Conservation (phyloP, 441 rosid genomes). For the Flueggea neowawraea region DNA sequence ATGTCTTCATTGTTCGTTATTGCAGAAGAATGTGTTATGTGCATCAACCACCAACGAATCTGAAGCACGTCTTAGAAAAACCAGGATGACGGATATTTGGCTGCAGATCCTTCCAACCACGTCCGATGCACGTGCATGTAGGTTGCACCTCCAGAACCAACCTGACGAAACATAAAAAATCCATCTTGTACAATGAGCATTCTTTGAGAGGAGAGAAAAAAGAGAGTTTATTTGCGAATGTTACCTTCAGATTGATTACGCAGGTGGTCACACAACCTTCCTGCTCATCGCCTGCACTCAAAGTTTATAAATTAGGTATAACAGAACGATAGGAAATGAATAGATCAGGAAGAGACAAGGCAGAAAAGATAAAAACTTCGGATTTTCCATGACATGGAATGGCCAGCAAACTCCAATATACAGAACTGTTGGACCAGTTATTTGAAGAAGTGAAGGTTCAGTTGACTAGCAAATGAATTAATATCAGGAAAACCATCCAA, state of each 20-base stretch:
- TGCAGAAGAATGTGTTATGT: not conserved
- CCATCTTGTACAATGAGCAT: not conserved
- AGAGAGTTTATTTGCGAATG: slow-evolving; percentile 3
- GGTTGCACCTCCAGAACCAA: slow-evolving; percentile 24
- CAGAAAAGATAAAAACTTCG: too few species aligned
- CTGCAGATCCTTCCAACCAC: slow-evolving; percentile 58
- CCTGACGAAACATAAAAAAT: slow-evolving; percentile 26
- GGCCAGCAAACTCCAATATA: too few species aligned
- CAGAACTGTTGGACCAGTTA: too few species aligned
- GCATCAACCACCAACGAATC: too few species aligned
- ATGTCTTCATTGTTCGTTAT: too few species aligned
- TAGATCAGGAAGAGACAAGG: not conserved
- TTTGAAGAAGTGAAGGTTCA: too few species aligned
- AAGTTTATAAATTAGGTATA: too few species aligned
- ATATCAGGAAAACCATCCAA: too few species aligned
- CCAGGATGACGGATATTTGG: slow-evolving; percentile 45
- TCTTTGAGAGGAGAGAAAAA: slow-evolving; percentile 1
- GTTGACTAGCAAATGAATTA: too few species aligned
- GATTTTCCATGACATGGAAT: too few species aligned
- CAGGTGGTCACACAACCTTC: slow-evolving; percentile 49
- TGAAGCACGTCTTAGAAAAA: slow-evolving; percentile 17
- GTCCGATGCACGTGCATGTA: slow-evolving; percentile 66
- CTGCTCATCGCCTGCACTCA: slow-evolving; percentile 48
- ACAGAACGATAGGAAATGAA: not conserved
- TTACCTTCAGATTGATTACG: slow-evolving; percentile 53